These are phyloP conservation scores for Rhytidhysteron rufulum DNA, from an alignment of 2,329 filamentous ascomycete species.

Conservation along the genomic window DNA sequence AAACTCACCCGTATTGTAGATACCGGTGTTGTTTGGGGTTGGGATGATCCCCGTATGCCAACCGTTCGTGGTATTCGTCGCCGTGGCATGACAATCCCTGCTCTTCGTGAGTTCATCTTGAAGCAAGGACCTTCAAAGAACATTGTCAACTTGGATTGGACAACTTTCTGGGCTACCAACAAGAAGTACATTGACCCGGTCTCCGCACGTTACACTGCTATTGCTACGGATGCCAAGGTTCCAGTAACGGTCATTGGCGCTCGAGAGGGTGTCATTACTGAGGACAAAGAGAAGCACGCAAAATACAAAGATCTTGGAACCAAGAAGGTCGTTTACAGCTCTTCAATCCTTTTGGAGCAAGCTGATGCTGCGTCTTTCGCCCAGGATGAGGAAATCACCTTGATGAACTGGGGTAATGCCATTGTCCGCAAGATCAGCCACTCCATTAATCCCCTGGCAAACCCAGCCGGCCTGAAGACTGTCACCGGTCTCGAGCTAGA, in stretches of 20 bases:
- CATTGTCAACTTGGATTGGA: conserved; percentile 82
- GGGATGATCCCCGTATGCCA: conserved; percentile 85
- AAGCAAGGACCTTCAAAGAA: conserved; percentile 82
- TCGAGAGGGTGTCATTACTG: conserved; percentile 51
- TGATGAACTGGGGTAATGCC: conserved; percentile 96
- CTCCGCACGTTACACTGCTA: conserved; percentile 48
- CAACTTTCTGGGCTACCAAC: conserved; percentile 54
- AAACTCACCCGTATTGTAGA: conserved; percentile 83
- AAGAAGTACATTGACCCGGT: conserved; percentile 52
- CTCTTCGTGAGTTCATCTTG: conserved; percentile 77
- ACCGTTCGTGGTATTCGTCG: conserved; percentile 76
- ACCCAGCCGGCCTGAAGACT: conserved; percentile 43
- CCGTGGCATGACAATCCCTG: conserved; percentile 74
- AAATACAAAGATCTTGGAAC: conserved; percentile 83
- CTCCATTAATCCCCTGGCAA: conserved; percentile 47
- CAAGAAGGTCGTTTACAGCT: conserved; percentile 80
- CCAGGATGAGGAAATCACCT: conserved; percentile 83
- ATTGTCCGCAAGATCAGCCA: conserved; percentile 65
- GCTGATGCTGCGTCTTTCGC: conserved; percentile 78
- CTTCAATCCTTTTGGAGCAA: conserved; percentile 77
- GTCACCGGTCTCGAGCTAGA: conserved; percentile 74
- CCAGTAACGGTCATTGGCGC: conserved; percentile 66
- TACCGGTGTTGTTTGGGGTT: conserved; percentile 71
- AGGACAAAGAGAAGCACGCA: conserved; percentile 80
- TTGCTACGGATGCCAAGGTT: conserved; percentile 68